phyloP scores from a whole-genome alignment of 73 alveolate species.

The Stentor coeruleus region DNA sequence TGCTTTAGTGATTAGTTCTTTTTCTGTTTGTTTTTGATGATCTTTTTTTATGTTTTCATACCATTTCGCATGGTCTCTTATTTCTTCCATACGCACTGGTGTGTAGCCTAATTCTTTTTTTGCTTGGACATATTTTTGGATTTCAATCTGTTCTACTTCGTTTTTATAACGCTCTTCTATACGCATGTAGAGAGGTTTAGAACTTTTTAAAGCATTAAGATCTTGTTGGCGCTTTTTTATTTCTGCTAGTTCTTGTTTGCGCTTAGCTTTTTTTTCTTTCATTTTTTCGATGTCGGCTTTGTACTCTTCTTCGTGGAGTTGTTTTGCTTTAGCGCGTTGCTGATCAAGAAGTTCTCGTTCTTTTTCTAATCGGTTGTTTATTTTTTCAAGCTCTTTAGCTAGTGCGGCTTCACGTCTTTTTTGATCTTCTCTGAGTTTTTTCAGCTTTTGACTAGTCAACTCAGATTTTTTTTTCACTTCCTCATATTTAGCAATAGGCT shows the following conservation, averaged over 20 bases:
- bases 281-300: constrained; percentile 17
- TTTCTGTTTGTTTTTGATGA: constrained; percentile 24
- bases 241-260: constrained; percentile 23
- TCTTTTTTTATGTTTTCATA: constrained; percentile 27
- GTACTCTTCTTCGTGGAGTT: constrained; percentile 4
- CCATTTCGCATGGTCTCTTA: constrained; percentile 33
- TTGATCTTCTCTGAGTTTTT: constrained; percentile 1
- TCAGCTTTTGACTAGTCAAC: not conserved
- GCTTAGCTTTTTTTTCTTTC: constrained; percentile 2
- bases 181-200: constrained; percentile 17
- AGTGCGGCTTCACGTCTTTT: not conserved
- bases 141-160: constrained; percentile 8
- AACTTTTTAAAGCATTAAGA: not conserved
- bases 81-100: constrained; percentile 23
- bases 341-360: not conserved
- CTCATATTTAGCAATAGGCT: not conserved
- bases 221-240: not conserved
- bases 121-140: not conserved
- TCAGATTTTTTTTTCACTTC: not conserved
- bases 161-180: constrained; percentile 14
- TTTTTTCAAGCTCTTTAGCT: not conserved
- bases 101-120: not conserved
- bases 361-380: not conserved
- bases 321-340: not conserved
- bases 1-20: not conserved